Base-by-base conservation (phyloP, 495 filamentous ascomycete genomes). In the Letharia lupina region DNA sequence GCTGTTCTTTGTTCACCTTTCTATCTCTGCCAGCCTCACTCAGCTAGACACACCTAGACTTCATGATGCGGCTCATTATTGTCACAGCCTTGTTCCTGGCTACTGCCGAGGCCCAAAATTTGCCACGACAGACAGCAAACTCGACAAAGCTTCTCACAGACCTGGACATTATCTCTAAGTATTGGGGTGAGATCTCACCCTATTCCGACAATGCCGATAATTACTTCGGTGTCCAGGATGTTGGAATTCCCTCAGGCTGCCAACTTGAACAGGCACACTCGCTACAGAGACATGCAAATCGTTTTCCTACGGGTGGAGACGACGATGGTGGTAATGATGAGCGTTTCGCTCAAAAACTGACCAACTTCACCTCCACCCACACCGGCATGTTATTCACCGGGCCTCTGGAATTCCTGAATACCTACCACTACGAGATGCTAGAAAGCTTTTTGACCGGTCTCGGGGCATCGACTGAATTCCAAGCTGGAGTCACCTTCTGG, bases 261-360 rank as follows among this genome's bases (percentile, higher is more conserved):
- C 81, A 84, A 56, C 67, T 84, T 39, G 80, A 82, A 56, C 81
- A 83, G 63, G 80, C 74, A 16, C 79, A 82, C 62, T 70, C 76
- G 16, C 73, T 85, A 2, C 82, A 83, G 65, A 77, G 83, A 35
- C 82, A 84, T 69, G 81, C 81, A 1, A 77, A 84, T 68, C 75
- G 81, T 52, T 84, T 82, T 65, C 81, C 81, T 0, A 80, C 76
- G 1, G 37, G 63, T 15, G 69, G 62, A 58, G 63, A 64, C 1
- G 74, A 78, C 10, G 81, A 85, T 69, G 80, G 77, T 8, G 70
- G 61, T 11, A 78, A 77, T 63, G 78, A 83, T 67, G 72, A 76
- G 28, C 68, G 68, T 15, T 83, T 85, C 64, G 77, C 74, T 0
- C 44, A 73, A 0, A 83, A 83, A 62, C 60, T 84, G 1, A 67